phyloP scores from a whole-genome alignment of 768 basidiomycete genomes.

The Leccinum truebloodii region DNA sequence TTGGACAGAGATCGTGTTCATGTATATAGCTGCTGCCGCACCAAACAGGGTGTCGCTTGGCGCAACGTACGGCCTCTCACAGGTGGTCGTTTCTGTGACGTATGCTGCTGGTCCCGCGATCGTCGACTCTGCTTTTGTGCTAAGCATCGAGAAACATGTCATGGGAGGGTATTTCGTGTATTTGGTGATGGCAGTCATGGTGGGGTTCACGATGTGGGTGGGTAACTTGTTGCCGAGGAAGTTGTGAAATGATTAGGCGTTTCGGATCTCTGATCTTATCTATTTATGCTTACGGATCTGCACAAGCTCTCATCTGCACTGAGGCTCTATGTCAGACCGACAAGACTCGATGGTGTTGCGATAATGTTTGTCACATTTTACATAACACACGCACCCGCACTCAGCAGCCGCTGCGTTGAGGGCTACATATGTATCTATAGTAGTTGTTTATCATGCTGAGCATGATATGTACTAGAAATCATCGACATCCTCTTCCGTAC shows the following conservation, averaged over 20 bases:
- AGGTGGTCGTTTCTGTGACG: slow-evolving; percentile 29
- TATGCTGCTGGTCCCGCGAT: slow-evolving; percentile 30
- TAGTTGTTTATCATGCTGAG: too few relatives aligned
- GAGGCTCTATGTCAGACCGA: too few relatives aligned
- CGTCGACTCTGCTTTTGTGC: slow-evolving; percentile 29
- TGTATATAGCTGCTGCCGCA: slow-evolving; percentile 63
- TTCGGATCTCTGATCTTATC: too few relatives aligned
- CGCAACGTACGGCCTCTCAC: slow-evolving; percentile 61
- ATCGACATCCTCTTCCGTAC: too few relatives aligned
- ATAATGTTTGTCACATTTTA: too few relatives aligned
- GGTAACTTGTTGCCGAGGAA: slow-evolving; percentile 36
- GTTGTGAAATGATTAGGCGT: slow-evolving; percentile 13
- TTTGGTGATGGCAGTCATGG: slow-evolving; percentile 33
- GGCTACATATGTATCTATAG: too few relatives aligned
- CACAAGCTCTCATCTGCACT: too few relatives aligned
- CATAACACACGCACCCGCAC: too few relatives aligned
- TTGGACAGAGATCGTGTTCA: slow-evolving; percentile 60
- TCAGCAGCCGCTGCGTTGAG: too few relatives aligned
- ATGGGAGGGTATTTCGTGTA: slow-evolving; percentile 62
- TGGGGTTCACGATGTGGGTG: slow-evolving; percentile 30
- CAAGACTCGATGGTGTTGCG: too few relatives aligned
- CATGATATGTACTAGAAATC: too few relatives aligned
- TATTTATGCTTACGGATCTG: not conserved
- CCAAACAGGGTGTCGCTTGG: slow-evolving; percentile 69
- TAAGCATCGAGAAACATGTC: slow-evolving; percentile 35